Evolutionary conservation across 306 rosid genomes (phyloP), one percentile per base, ranked within the genome.

Genomic region (Pyrus betulifolia): DNA sequence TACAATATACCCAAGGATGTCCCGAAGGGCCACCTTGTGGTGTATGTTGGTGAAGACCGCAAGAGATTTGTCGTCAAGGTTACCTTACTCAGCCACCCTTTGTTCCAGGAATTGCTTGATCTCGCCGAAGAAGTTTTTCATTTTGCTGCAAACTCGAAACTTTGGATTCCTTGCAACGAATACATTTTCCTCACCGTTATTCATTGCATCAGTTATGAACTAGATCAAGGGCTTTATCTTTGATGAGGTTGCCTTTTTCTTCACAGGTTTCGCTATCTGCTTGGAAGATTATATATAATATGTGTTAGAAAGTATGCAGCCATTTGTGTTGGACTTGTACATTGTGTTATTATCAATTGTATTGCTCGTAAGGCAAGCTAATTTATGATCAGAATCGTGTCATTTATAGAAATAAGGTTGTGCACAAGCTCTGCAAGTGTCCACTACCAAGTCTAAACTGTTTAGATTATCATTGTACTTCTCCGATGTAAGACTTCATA

Each of bases 21-120:
- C 4, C 97, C 93, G 38, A 87, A 82, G 38, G 97, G 97, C 22
- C 89, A 92, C 73, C 22, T 88, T 23, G 92, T 81, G 60, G 91
- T 90, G 21, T 90, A 92, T 72, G 92, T 90, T 28, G 96, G 92
- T 28, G 92, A 90, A 69, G 85, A 86, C 22, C 77, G 84, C 78
- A 88, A 78, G 88, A 90, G 93, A 85, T 88, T 71, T 88, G 92
- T 92, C 5, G 78, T 87, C 67, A 85, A 84, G 74, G 79, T 87
- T 14, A 69, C 75, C 42, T 66, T 75, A 52, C 80, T 90, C 71
- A 75, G 67, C 23, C 89, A 92, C 81, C 97, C 93, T 70, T 57
- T 84, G 45, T 88, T 92, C 75, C 78, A 22, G 69, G 83, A 79
- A 5, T 62, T 92, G 81, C 82, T 90, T 76, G 86, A 86, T 78